Evolutionary conservation across 2,329 filamentous ascomycete species (phyloP).

Genomic region (Dactylella cylindrospora): DNA sequence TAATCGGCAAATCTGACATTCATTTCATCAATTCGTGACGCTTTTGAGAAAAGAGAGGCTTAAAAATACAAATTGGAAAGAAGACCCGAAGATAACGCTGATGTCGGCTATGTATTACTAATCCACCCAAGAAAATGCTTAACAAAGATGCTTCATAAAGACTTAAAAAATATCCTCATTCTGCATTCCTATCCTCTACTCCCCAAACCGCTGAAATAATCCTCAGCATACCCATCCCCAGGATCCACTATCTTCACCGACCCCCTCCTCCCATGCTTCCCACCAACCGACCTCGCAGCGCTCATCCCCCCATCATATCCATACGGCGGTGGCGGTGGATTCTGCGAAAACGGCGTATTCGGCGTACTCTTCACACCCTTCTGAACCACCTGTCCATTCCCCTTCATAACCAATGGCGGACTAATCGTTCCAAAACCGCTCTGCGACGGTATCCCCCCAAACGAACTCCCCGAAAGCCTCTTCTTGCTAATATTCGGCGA

Average conservation of each 20-base stretch:
- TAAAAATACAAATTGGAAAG: too few species aligned
- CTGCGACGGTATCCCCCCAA: background rate
- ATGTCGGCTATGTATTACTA: too few species aligned
- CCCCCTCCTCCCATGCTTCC: slow-evolving; percentile 10
- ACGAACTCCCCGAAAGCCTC: slow-evolving; percentile 7
- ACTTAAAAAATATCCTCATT: background rate
- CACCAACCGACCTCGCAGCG: too few species aligned
- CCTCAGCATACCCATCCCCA: background rate
- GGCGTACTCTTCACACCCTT: slow-evolving; percentile 5
- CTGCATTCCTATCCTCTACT: slow-evolving; percentile 2
- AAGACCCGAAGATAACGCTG: too few species aligned
- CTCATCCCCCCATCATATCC: background rate
- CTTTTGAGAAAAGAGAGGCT: too few species aligned
- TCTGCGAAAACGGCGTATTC: slow-evolving; percentile 6
- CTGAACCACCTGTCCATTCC: background rate
- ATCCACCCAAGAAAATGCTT: background rate
- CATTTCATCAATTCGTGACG: too few species aligned
- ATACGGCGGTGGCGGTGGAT: slow-evolving; percentile 11
- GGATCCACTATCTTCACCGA: slow-evolving; percentile 19
- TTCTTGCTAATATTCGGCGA: slow-evolving; percentile 42
- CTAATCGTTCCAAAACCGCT: slow-evolving; percentile 7
- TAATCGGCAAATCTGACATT: too few species aligned
- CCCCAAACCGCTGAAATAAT: slow-evolving; percentile 19
- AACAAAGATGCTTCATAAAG: too few species aligned
- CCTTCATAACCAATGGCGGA: slow-evolving; percentile 24